Percentiles rank a stretch among this genome's conserved stretches.
phyloP scores from a whole-genome alignment of 257 asterid genomes.

The Ballota nigra region DNA sequence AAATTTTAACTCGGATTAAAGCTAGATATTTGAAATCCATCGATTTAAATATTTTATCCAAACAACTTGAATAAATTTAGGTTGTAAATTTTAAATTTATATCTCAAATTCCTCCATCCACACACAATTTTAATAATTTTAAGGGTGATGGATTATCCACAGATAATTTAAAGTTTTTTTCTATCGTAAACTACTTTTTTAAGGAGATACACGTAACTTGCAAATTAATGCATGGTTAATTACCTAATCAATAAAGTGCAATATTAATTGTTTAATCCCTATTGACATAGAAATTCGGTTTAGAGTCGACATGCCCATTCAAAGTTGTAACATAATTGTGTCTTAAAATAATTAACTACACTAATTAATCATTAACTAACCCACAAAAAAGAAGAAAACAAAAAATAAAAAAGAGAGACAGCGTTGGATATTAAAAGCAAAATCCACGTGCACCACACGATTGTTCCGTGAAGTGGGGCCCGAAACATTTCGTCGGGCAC shows the following conservation, averaged over 20 bases:
- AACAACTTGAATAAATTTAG: too few relatives aligned
- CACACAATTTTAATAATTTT: too few relatives aligned
- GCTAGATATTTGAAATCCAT: too few relatives aligned
- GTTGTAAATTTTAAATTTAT: too few relatives aligned
- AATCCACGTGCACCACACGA: constrained; percentile 56
- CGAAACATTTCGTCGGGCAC: background rate
- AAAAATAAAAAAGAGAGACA: constrained; percentile 10
- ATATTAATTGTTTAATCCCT: background rate
- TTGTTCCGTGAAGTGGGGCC: constrained; percentile 44
- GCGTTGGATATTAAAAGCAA: constrained; percentile 21
- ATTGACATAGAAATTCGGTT: background rate
- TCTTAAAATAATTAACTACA: constrained; percentile 1
- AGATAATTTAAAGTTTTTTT: too few relatives aligned
- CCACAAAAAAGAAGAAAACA: background rate
- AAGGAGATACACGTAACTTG: constrained; percentile 21
- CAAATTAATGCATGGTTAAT: background rate
- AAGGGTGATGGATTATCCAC: too few relatives aligned
- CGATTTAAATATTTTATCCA: too few relatives aligned
- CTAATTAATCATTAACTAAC: background rate
- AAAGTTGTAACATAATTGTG: constrained; percentile 4
- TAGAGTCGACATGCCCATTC: background rate
- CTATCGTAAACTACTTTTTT: too few relatives aligned
- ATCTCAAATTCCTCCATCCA: too few relatives aligned
- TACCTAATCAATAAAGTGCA: background rate
- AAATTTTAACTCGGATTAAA: too few relatives aligned